phyloP scores from a whole-genome alignment of 2,329 filamentous ascomycete species.

The Monosporascus sp. region DNA sequence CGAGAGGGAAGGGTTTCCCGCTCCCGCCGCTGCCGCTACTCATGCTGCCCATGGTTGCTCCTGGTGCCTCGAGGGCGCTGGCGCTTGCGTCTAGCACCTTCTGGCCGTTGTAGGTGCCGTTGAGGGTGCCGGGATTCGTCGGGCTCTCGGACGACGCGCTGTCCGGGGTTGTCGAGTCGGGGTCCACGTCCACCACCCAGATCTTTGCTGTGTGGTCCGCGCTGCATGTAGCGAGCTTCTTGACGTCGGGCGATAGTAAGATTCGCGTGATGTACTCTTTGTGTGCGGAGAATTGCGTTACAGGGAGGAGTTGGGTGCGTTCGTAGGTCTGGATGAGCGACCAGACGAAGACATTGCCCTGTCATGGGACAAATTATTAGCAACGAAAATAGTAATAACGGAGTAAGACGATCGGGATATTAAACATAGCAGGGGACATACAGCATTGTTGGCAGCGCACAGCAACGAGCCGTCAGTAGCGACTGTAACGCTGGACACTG shows the following conservation, averaged over 20 bases:
- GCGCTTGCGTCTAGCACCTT: not conserved
- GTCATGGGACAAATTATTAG: not conserved
- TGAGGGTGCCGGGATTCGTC: not conserved
- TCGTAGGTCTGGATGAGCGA: slow-evolving; percentile 80
- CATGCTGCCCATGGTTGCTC: slow-evolving; percentile 5
- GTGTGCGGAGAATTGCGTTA: slow-evolving; percentile 86
- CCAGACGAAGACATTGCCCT: slow-evolving; percentile 98
- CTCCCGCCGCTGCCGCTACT: slow-evolving; percentile 1
- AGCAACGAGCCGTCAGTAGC: slow-evolving; percentile 90
- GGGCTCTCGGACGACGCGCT: slow-evolving; percentile 1
- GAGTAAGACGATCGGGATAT: not conserved
- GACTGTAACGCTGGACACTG: slow-evolving; percentile 90
- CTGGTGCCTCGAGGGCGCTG: slow-evolving; percentile 8
- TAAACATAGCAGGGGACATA: slow-evolving; percentile 35
- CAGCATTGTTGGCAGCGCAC: slow-evolving; percentile 87
- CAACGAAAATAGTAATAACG: not conserved
- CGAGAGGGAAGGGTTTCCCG: slow-evolving; percentile 64
- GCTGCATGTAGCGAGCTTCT: slow-evolving; percentile 88
- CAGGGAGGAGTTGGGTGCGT: slow-evolving; percentile 75
- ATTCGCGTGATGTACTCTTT: slow-evolving; percentile 90
- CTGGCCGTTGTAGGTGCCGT: slow-evolving; percentile 1
- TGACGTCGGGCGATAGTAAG: slow-evolving; percentile 86
- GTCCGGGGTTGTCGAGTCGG: slow-evolving; percentile 17
- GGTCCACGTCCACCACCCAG: slow-evolving; percentile 81
- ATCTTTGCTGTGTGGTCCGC: slow-evolving; percentile 94